Conservation (phyloP, 2,329 filamentous ascomycete genomes). For the Epichloe brachyelytri region DNA sequence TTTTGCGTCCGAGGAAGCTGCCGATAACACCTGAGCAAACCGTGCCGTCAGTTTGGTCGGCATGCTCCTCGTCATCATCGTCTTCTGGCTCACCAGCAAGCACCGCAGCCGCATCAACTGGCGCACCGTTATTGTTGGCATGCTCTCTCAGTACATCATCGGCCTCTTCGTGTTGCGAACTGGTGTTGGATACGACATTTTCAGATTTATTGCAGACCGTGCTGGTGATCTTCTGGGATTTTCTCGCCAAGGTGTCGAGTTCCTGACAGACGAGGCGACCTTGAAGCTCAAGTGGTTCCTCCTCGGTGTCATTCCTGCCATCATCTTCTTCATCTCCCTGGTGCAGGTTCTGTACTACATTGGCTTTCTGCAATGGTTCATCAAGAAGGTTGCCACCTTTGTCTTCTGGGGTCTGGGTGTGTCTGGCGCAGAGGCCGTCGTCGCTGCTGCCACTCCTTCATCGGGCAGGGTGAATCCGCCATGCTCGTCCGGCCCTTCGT, state of each 20-base stretch:
- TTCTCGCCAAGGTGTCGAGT: conserved; percentile 57
- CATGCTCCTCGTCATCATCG: conserved; percentile 53
- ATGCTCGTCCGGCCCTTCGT: conserved; percentile 88
- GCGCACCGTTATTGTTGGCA: conserved; percentile 78
- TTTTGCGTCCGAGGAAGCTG: conserved; percentile 57
- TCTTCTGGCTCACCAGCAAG: conserved; percentile 58
- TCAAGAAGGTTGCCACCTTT: conserved; percentile 74
- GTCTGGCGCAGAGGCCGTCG: conserved; percentile 85
- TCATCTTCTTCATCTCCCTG: conserved; percentile 93
- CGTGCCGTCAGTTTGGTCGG: conserved; percentile 74
- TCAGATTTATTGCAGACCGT: conserved; percentile 71
- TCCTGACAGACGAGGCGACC: conserved; percentile 42
- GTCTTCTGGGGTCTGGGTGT: conserved; percentile 86
- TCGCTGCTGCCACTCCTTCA: conserved; percentile 84
- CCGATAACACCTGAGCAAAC: conserved; percentile 67
- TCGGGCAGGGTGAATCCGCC: conserved; percentile 85
- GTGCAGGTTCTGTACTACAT: conserved; percentile 77
- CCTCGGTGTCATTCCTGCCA: conserved; percentile 68
- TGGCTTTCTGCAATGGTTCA: conserved; percentile 77
- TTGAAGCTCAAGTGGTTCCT: conserved; percentile 53
- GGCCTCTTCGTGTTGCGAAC: conserved; percentile 81
- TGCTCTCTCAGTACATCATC: conserved; percentile 78
- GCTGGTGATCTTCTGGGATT: conserved; percentile 66
- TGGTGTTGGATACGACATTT: conserved; percentile 73
- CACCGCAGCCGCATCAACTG: conserved; percentile 52